Evolutionary conservation across 108 stramenopile species (phyloP).

Genomic region (Craspedostauros australis): DNA sequence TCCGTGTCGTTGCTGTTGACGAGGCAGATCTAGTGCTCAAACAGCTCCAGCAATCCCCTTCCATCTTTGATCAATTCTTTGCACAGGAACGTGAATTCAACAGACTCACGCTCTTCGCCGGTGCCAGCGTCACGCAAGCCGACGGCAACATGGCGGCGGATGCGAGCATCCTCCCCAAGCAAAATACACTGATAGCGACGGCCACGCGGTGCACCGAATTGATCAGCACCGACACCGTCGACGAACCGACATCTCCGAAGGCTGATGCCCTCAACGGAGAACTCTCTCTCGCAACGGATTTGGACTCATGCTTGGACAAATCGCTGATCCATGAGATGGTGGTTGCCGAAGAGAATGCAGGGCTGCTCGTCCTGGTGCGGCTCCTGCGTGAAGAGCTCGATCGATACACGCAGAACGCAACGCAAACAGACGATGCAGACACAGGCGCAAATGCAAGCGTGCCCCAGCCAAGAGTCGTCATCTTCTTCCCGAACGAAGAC

Average conservation of each 20-base stretch:
- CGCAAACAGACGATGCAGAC: constrained; percentile 33
- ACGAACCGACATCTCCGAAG: constrained; percentile 18
- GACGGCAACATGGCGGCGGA: constrained; percentile 66
- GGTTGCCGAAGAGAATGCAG: constrained; percentile 31
- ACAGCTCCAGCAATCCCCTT: constrained; percentile 43
- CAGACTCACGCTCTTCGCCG: constrained; percentile 68
- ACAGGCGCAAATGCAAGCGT: constrained; percentile 4
- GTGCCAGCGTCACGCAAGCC: constrained; percentile 75
- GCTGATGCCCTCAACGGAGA: too few relatives aligned
- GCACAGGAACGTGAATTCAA: constrained; percentile 33
- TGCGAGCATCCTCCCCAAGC: constrained; percentile 64
- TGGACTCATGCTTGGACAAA: constrained; percentile 66
- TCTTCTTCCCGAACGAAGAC: constrained; percentile 80
- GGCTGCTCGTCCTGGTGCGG: constrained; percentile 50
- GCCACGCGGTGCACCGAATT: constrained; percentile 32
- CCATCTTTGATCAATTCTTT: constrained; percentile 47
- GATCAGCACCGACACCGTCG: constrained; percentile 24
- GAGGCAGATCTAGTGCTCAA: constrained; percentile 80
- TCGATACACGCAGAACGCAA: too few relatives aligned
- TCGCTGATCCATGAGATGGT: constrained; percentile 68
- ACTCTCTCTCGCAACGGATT: constrained; percentile 71
- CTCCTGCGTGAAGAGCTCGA: constrained; percentile 68
- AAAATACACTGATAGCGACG: constrained; percentile 75
- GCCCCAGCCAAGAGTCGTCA: constrained; percentile 64
- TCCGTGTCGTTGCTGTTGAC: constrained; percentile 68